phyloP scores from a whole-genome alignment of 2,329 filamentous ascomycete genomes.

The Cercospora sp. region DNA sequence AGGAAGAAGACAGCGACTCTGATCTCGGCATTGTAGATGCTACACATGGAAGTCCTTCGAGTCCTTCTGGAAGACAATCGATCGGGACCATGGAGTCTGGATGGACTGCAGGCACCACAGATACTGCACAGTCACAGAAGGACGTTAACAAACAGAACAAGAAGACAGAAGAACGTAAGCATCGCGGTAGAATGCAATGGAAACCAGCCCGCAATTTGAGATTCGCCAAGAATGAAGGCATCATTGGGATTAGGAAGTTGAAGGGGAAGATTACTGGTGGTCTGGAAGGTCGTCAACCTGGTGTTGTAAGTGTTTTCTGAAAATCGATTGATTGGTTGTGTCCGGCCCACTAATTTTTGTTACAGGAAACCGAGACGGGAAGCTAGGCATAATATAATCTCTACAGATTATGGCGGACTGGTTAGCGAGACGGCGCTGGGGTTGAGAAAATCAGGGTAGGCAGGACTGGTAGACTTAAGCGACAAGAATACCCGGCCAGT shows the following conservation, averaged over 20 bases:
- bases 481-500: neutral
- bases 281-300: slow-evolving; percentile 78
- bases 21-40: slow-evolving; percentile 62
- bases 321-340: neutral
- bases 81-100: slow-evolving; percentile 36
- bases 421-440: neutral
- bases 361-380: slow-evolving; percentile 29
- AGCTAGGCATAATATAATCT: neutral
- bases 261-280: slow-evolving; percentile 70
- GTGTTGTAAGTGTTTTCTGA: slow-evolving; percentile 57
- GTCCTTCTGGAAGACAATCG: slow-evolving; percentile 28
- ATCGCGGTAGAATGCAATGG: slow-evolving; percentile 94
- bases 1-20: slow-evolving; percentile 39
- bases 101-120: slow-evolving; percentile 37
- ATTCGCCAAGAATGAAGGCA: slow-evolving; percentile 86
- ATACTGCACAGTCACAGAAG: slow-evolving; percentile 44
- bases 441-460: neutral
- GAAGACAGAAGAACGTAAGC: slow-evolving; percentile 74
- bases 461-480: neutral
- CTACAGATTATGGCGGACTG: neutral
- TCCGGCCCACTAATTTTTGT: slow-evolving; percentile 14
- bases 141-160: slow-evolving; percentile 68
- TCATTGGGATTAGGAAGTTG: slow-evolving; percentile 72
- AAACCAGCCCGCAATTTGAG: slow-evolving; percentile 79
- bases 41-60: slow-evolving; percentile 35